Conservation (phyloP, 2,329 filamentous ascomycete species). For the Aureobasidium melanogenum region DNA sequence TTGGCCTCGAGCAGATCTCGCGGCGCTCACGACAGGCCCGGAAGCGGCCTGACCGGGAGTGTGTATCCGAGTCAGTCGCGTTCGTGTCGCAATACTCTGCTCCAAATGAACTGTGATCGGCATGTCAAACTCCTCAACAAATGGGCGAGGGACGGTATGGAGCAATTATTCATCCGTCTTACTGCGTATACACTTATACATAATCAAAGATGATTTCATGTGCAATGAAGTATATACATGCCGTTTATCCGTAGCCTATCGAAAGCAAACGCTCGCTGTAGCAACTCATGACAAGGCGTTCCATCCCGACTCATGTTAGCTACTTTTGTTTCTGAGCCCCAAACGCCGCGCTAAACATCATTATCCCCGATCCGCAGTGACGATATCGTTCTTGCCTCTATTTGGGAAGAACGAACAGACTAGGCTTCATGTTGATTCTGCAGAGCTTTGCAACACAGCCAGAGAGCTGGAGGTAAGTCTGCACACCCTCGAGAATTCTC, state of each 20-base stretch:
- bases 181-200: too few species aligned
- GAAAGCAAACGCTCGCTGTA: neutral
- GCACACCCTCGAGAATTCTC: constrained; percentile 96
- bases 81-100: neutral
- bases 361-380: neutral
- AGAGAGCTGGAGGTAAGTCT: constrained; percentile 87
- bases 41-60: neutral
- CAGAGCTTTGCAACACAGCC: constrained; percentile 86
- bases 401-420: constrained; percentile 54
- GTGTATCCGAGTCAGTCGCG: neutral
- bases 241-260: neutral
- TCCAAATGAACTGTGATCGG: neutral
- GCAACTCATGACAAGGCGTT: neutral
- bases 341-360: constrained; percentile 4
- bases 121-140: neutral
- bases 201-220: too few species aligned
- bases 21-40: neutral
- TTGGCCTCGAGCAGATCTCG: neutral
- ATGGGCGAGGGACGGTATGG: neutral
- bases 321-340: neutral
- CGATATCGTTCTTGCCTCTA: neutral
- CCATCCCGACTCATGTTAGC: neutral
- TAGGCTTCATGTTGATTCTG: constrained; percentile 93
- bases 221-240: neutral
- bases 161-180: neutral